Conservation (phyloP, 2,329 filamentous ascomycete genomes). For the Pestalotiopsis sp. region DNA sequence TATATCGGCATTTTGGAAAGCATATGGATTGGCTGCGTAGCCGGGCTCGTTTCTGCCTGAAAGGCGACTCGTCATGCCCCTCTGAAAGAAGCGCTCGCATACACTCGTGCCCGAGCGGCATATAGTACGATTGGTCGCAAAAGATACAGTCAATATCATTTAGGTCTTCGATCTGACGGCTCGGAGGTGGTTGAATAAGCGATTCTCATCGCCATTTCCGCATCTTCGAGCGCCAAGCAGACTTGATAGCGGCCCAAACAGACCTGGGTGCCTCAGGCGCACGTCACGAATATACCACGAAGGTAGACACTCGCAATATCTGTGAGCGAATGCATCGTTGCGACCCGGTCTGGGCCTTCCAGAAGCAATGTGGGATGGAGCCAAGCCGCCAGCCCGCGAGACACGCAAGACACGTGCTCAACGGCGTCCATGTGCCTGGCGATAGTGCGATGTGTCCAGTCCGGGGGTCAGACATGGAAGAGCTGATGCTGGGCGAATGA, state of each 20-base stretch:
- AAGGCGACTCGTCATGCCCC: background rate
- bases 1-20: background rate
- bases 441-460: constrained; percentile 20
- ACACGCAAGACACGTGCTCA: constrained; percentile 9
- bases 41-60: background rate
- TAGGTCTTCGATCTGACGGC: background rate
- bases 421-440: constrained; percentile 24
- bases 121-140: background rate
- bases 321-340: background rate
- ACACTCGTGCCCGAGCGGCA: background rate
- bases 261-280: background rate
- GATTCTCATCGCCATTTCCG: background rate
- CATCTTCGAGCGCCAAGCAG: background rate
- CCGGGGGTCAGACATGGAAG: constrained; percentile 28
- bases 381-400: too few relatives aligned
- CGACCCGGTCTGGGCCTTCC: background rate
- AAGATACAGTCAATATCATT: background rate
- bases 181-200: background rate
- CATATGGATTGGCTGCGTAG: background rate
- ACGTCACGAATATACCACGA: background rate
- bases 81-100: background rate
- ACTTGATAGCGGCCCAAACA: background rate
- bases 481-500: constrained; percentile 25
- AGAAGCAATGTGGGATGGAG: background rate
- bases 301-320: background rate